These are phyloP conservation scores for Tinospora cordifolia DNA, from an alignment of 164 flowering plant genomes.

Conservation along the genomic window DNA sequence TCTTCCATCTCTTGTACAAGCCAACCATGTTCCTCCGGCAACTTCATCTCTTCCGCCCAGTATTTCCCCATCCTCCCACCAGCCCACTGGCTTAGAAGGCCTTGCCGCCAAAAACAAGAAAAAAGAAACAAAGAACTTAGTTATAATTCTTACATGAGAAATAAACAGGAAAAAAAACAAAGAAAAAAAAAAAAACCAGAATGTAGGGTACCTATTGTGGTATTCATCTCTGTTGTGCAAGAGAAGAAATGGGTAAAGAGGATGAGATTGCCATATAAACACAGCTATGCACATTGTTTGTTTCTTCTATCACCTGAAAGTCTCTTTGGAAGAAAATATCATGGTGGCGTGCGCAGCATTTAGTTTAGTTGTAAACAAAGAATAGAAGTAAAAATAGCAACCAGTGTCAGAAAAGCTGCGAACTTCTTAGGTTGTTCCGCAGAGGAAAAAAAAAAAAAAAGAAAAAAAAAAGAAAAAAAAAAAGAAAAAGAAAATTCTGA, in stretches of 20 bases:
- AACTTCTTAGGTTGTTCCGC: too few relatives aligned
- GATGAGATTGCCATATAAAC: constrained; percentile 67
- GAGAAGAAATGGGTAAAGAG: constrained; percentile 55
- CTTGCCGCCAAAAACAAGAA: constrained; percentile 24
- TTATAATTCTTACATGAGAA: neutral
- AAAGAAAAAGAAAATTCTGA: too few relatives aligned
- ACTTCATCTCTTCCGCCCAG: constrained; percentile 74
- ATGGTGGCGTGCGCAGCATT: too few relatives aligned
- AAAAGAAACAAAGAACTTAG: too few relatives aligned
- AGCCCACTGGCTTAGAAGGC: constrained; percentile 48
- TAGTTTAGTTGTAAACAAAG: too few relatives aligned
- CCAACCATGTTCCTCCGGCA: constrained; percentile 94
- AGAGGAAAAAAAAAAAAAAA: too few relatives aligned
- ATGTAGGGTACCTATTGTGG: constrained; percentile 37
- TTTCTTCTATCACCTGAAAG: neutral
- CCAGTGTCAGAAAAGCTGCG: too few relatives aligned
- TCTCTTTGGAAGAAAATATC: too few relatives aligned
- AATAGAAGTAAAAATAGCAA: too few relatives aligned
- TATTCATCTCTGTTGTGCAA: constrained; percentile 74
- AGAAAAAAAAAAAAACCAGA: neutral
- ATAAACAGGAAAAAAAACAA: neutral
- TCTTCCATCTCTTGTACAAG: constrained; percentile 46
- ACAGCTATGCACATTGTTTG: constrained; percentile 65
- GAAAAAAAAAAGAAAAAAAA: too few relatives aligned
- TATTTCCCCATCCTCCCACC: constrained; percentile 71